phyloP scores from a whole-genome alignment of 768 basidiomycete genomes.

The Lepiota venenata region DNA sequence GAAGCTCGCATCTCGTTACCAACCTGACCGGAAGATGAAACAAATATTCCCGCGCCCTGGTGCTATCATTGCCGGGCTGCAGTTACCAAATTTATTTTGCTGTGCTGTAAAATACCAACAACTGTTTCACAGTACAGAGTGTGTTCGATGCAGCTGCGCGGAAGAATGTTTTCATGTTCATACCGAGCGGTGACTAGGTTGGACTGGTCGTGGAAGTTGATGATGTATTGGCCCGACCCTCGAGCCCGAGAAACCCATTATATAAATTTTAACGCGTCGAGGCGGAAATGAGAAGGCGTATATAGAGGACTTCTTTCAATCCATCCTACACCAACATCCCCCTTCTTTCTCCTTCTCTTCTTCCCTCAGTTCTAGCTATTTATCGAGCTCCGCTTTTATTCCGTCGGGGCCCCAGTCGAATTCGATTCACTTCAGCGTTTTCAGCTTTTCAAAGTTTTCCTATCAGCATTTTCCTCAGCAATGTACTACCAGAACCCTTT shows the following conservation, averaged over 20 bases:
- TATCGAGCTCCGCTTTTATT: not conserved
- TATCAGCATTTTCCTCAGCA: not conserved
- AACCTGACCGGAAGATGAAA: conserved; percentile 6
- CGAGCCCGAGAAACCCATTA: not conserved
- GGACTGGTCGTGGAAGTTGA: not conserved
- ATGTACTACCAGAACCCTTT: conserved; percentile 37
- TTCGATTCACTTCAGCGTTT: not conserved
- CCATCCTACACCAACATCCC: not conserved
- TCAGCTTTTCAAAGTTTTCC: no score
- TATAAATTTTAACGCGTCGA: not conserved
- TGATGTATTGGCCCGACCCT: not conserved
- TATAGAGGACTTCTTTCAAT: no score
- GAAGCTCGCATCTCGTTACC: conserved; percentile 1
- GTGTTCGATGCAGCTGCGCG: not conserved
- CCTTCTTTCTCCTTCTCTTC: not conserved
- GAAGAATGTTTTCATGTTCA: not conserved
- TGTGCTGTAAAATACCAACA: not conserved
- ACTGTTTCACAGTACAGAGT: not conserved
- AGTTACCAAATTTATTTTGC: not conserved
- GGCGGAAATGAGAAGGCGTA: no score
- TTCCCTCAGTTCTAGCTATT: not conserved
- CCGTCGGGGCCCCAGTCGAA: no score
- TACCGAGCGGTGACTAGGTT: not conserved
- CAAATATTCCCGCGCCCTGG: not conserved
- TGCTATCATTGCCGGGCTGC: not conserved